Evolutionary conservation across 2,329 filamentous ascomycete species (phyloP), one percentile per base, ranked within the genome.

Genomic region (Fonsecaea nubica): DNA sequence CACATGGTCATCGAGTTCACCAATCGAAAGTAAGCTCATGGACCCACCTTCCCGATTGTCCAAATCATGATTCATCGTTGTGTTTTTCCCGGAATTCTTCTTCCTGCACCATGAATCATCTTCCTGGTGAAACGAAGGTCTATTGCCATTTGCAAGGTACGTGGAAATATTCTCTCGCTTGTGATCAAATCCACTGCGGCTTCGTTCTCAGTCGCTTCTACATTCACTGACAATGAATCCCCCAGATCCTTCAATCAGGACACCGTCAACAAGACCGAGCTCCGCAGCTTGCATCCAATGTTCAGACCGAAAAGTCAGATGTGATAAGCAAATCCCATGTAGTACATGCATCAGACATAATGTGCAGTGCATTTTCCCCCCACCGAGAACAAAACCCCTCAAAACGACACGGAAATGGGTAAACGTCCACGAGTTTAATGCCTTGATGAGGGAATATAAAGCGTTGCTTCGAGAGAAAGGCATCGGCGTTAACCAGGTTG

Each of bases 271-370:
- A 25, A 50, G 12, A 18, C 45, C 18, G 18, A 50, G 8, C 18
- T 50, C 45, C 5, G 21, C 45, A 56, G 75, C 76, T 40, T 81
- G 79, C 65, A 67, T 78, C 53, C 69, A 74, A 2, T 81, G 79
- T 65, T 74, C 78, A 45, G 76, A 77, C 32, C 75, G 79, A 25
- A 81, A 81, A 66, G 76, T 81, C 62, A 81, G 77, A 59, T 84
- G 81, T 67, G 77, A 83, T 67, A 76, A 77, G 52, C 67, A 67
- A 13, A 71, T 74, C 1, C 80, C 80, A 0, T 84, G 82, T 59
- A 78, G 77, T n/a, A 81, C 81, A 62, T 83, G 82, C 59, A 62
- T 71, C 32, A 82, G 78, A 65, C 73, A 79, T 2, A 66, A 71
- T 25, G 72, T 70, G 15, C 69, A 76, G 63, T 81, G 79, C 66